Conservation (phyloP, 192 early-diverging fungal genomes). For the Podila minutissima region DNA sequence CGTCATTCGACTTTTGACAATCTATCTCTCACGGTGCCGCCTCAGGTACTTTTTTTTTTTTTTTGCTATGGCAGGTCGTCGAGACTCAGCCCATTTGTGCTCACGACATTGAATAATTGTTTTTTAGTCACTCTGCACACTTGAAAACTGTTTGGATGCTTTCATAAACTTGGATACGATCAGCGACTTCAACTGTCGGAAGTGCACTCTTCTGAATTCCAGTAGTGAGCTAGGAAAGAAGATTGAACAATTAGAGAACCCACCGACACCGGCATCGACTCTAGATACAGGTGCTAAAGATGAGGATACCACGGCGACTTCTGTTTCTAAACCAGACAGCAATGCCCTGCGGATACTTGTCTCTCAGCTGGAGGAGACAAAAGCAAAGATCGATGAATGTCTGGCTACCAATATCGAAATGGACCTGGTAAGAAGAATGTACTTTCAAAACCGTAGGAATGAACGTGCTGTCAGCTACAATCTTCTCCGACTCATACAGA, state of each 20-base stretch:
- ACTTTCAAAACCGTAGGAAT: neutral
- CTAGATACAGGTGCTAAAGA: neutral
- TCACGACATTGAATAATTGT: neutral
- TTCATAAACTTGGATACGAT: conserved; percentile 75
- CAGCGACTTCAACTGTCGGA: conserved; percentile 73
- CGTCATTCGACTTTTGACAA: conserved; percentile 80
- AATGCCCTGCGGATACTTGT: neutral
- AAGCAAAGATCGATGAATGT: conserved; percentile 53
- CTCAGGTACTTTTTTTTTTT: conserved; percentile 33
- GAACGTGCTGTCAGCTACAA: no score
- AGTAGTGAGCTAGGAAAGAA: conserved; percentile 44
- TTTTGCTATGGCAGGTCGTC: neutral
- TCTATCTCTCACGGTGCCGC: conserved; percentile 70
- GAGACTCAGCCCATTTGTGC: no score
- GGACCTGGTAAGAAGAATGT: conserved; percentile 46
- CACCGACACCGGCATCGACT: neutral
- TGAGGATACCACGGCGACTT: neutral
- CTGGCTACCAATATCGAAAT: conserved; percentile 54
- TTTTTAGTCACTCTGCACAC: conserved; percentile 56
- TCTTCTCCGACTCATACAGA: no score
- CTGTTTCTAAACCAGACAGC: neutral
- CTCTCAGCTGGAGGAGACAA: conserved; percentile 39
- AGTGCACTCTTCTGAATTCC: conserved; percentile 66
- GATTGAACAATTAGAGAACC: conserved; percentile 7
- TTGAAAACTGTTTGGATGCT: conserved; percentile 70